Evolutionary conservation across 441 rosid genomes (phyloP), one percentile per base, ranked within the genome.

Genomic region (Biscutella laevigata): DNA sequence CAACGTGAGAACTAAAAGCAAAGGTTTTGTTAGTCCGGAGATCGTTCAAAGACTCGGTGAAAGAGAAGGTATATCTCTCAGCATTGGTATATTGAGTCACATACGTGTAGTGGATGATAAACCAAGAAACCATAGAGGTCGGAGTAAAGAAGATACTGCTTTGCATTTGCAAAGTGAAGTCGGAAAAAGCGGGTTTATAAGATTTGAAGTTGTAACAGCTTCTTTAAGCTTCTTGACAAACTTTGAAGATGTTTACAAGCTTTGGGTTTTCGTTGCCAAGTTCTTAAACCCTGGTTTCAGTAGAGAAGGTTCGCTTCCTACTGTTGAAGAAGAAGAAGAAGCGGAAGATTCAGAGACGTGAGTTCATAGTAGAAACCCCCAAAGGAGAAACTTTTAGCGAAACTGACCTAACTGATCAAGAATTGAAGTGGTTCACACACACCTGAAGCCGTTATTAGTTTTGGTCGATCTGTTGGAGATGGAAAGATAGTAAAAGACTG

Each of bases 211-310:
- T 59, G 92, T 86, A 52, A 88, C 98, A 17, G 96, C 95, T 46
- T 92, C 98, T 36, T 86, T 92, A 0, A 82, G 96, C 59, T 92
- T 92, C 72, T 77, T 92, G 66, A 86, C 95, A 33, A 86, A 92
- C 72, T 92, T 92, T 61, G 94, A 88, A 61, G 96, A 88, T 72
- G 96, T 92, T 32, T 88, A 88, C 66, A 83, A 81, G 69, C 61
- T 92, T 55, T 92, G 96, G 98, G 83, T 73, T 35, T 92, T 92
- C 38, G 79, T 86, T 0, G 81, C 89, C 14, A 92, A 84, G 83
- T 92, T 92, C 71, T 77, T 92, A 21, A 76, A 86, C 74, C 84
- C 95, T 1, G 48, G 72, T 32, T 88, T 82, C 55, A 57, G 78
- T 53, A 70, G 73, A 54, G 95, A 86, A 64, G 88, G 84, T 27